These are phyloP conservation scores for Suhomyces faveliae DNA, from an alignment of 805 yeast species.

Conservation along the genomic window DNA sequence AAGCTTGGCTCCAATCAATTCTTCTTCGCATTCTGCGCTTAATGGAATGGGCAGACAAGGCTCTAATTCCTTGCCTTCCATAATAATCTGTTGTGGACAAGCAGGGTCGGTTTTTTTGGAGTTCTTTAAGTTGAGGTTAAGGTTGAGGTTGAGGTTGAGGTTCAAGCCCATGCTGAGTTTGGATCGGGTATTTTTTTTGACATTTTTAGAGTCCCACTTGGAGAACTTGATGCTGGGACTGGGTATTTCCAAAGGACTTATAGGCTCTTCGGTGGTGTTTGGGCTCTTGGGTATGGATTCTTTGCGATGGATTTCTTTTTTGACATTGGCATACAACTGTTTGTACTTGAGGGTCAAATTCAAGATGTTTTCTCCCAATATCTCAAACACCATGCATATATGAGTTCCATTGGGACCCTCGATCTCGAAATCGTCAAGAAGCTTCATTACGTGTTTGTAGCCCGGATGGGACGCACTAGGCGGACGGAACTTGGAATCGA, in stretches of 20 bases:
- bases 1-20: conserved; percentile 9
- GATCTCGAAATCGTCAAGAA: conserved; percentile 56
- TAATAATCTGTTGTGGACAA: not conserved
- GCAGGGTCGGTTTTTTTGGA: not conserved
- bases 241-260: conserved; percentile 1
- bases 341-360: conserved; percentile 50
- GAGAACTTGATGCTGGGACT: conserved; percentile 12
- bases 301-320: conserved; percentile 9
- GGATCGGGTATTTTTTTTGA: conserved; percentile 18
- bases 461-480: conserved; percentile 12
- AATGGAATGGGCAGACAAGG: not conserved
- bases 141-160: conserved; percentile 4
- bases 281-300: not conserved
- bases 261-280: not conserved
- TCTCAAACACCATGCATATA: conserved; percentile 66
- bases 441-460: conserved; percentile 43
- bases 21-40: not conserved
- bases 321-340: conserved; percentile 32
- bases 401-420: conserved; percentile 64
- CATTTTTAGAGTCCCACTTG: conserved; percentile 19
- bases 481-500: not conserved
- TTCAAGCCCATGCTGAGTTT: conserved; percentile 20
- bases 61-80: not conserved
- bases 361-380: conserved; percentile 58
- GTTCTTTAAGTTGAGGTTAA: conserved; percentile 1